Evolutionary conservation across 305 asterid genomes (phyloP).

Genomic region (Fraxinus angustifolia): DNA sequence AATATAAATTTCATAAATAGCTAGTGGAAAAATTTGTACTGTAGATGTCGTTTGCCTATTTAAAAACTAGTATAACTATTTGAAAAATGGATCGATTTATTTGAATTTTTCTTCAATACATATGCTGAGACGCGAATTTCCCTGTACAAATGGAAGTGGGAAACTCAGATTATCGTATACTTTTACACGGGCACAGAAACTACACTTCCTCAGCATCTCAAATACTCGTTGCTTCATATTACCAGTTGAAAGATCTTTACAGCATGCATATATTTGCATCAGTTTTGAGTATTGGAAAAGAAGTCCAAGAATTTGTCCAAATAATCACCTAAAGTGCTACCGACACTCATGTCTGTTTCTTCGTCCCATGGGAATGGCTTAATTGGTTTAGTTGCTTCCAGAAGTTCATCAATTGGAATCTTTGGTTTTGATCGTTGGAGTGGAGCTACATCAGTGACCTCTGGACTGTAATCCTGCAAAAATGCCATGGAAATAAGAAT

Average conservation of each 20-base stretch:
- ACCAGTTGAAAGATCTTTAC: background rate
- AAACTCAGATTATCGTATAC: background rate
- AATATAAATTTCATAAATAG: too few species aligned
- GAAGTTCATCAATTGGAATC: slow-evolving; percentile 43
- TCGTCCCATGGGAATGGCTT: slow-evolving; percentile 51
- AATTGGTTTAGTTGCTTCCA: slow-evolving; percentile 59
- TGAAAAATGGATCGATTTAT: background rate
- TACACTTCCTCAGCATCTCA: background rate
- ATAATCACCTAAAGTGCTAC: slow-evolving; percentile 34
- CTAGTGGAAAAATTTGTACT: background rate
- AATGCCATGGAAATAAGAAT: background rate
- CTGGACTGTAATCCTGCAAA: slow-evolving; percentile 43
- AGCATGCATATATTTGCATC: background rate
- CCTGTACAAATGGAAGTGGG: background rate
- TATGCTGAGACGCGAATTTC: background rate
- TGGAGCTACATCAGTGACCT: slow-evolving; percentile 33
- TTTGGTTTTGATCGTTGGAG: slow-evolving; percentile 44
- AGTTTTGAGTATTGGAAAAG: slow-evolving; percentile 26
- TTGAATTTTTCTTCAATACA: background rate
- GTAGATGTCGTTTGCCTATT: background rate
- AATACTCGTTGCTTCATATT: background rate
- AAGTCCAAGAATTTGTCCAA: slow-evolving; percentile 33
- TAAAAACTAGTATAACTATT: background rate
- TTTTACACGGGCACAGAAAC: background rate
- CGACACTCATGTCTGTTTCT: slow-evolving; percentile 53